Evolutionary conservation across 2,329 filamentous ascomycete species (phyloP).

Genomic region (Trichoderma simmonsii): DNA sequence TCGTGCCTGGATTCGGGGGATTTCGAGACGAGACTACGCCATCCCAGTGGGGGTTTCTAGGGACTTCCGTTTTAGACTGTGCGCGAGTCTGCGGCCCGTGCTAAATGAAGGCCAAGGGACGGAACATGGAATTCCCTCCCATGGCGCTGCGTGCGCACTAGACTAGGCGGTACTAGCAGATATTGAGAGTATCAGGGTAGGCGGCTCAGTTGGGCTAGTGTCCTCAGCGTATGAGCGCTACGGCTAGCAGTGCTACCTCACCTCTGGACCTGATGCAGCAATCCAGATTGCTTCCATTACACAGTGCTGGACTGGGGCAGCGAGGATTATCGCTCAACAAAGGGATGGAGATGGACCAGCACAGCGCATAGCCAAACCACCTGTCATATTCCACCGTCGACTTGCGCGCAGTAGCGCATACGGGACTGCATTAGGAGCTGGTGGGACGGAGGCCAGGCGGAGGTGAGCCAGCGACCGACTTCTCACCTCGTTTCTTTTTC

Average conservation of each 20-base stretch:
- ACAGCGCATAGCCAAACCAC: not conserved
- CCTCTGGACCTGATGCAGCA: not conserved
- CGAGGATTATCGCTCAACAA: not conserved
- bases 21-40: conserved; percentile 5
- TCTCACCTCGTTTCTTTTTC: conserved; percentile 10
- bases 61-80: conserved; percentile 12
- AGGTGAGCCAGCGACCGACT: conserved; percentile 6
- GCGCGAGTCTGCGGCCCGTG: conserved; percentile 2
- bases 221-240: not conserved
- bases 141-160: not conserved
- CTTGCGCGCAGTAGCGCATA: conserved; percentile 7
- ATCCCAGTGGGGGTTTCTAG: not conserved
- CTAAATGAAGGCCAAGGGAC: conserved; percentile 6
- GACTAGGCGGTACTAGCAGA: not conserved
- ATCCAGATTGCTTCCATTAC: not conserved
- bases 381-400: conserved; percentile 4
- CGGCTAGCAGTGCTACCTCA: not conserved
- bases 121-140: not conserved
- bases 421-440: not conserved
- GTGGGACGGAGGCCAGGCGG: not conserved
- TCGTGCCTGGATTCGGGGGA: conserved; percentile 14
- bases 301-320: not conserved
- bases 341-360: not conserved
- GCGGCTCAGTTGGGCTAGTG: not conserved
- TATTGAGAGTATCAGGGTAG: not conserved